Conservation (phyloP, 352 stramenopile genomes). For the Globisporangium ultimum region DNA sequence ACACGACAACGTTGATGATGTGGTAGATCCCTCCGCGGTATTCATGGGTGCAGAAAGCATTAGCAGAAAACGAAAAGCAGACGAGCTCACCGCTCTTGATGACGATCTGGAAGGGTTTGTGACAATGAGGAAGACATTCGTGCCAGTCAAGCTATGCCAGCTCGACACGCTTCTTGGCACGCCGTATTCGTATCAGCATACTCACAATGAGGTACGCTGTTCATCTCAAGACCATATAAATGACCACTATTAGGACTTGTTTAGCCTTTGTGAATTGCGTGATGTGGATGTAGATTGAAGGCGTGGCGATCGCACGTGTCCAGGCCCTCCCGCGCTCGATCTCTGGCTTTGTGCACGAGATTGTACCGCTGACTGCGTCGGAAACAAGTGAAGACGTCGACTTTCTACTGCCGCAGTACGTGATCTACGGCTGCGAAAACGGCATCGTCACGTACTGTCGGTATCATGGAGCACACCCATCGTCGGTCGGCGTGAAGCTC, state of each 20-base stretch:
- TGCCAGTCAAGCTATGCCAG: background rate
- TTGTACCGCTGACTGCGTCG: background rate
- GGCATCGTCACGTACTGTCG: constrained; percentile 3
- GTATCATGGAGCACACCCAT: background rate
- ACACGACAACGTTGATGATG: background rate
- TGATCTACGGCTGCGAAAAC: background rate
- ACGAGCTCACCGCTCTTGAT: background rate
- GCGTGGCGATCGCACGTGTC: background rate
- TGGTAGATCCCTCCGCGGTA: too few species aligned
- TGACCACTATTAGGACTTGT: background rate
- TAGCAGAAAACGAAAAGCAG: background rate
- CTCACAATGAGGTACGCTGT: background rate
- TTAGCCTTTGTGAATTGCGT: background rate
- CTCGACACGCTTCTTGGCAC: constrained; percentile 1
- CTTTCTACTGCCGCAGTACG: constrained; percentile 8
- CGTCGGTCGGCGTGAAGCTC: constrained; percentile 1
- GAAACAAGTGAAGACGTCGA: constrained; percentile 1
- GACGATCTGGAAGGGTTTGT: background rate
- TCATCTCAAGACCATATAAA: too few species aligned
- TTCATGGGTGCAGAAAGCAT: too few species aligned
- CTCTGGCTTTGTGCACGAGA: constrained; percentile 7
- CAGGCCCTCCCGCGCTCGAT: background rate
- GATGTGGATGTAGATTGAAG: background rate
- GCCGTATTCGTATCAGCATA: constrained; percentile 4
- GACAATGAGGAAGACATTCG: background rate